Evolutionary conservation across 768 basidiomycete species (phyloP).

Genomic region (Lactarius vividus): DNA sequence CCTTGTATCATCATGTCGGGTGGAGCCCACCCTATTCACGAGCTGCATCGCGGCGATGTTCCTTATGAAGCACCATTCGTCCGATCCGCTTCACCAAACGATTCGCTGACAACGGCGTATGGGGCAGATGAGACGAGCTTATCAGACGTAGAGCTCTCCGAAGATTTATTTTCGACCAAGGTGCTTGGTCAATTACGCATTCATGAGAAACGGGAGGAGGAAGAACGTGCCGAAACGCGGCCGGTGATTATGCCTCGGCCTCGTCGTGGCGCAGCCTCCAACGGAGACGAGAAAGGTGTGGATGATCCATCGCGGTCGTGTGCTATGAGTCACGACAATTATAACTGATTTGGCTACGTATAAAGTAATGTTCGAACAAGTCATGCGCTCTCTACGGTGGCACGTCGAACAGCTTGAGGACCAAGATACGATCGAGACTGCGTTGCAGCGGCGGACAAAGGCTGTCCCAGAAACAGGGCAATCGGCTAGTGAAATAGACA

Average conservation of each 20-base stretch:
- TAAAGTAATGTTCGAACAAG: slow-evolving; percentile 38
- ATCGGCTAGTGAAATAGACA: slow-evolving; percentile 39
- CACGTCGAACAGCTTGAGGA: slow-evolving; percentile 43
- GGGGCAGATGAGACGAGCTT: slow-evolving; percentile 44
- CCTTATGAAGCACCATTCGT: slow-evolving; percentile 46
- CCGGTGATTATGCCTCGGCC: slow-evolving; percentile 36
- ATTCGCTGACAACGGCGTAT: slow-evolving; percentile 48
- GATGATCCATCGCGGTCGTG: background rate
- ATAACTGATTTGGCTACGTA: background rate
- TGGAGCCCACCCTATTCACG: slow-evolving; percentile 19
- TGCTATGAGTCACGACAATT: background rate
- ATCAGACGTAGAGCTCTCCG: slow-evolving; percentile 40
- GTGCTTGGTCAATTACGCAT: slow-evolving; percentile 38
- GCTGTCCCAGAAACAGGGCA: slow-evolving; percentile 38
- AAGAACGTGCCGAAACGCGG: slow-evolving; percentile 35
- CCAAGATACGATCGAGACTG: slow-evolving; percentile 43
- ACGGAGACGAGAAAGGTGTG: slow-evolving; percentile 41
- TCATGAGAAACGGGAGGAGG: slow-evolving; percentile 38
- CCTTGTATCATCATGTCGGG: slow-evolving; percentile 13
- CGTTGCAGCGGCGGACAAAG: slow-evolving; percentile 38
- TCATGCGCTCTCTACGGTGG: slow-evolving; percentile 39
- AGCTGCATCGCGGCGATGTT: slow-evolving; percentile 30
- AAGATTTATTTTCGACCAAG: slow-evolving; percentile 40
- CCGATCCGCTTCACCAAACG: slow-evolving; percentile 46
- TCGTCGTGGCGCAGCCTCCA: slow-evolving; percentile 31